Evolutionary conservation across 225 moss, liverwort and hornwort genomes (phyloP).

Genomic region (Straminergon stramineum): DNA sequence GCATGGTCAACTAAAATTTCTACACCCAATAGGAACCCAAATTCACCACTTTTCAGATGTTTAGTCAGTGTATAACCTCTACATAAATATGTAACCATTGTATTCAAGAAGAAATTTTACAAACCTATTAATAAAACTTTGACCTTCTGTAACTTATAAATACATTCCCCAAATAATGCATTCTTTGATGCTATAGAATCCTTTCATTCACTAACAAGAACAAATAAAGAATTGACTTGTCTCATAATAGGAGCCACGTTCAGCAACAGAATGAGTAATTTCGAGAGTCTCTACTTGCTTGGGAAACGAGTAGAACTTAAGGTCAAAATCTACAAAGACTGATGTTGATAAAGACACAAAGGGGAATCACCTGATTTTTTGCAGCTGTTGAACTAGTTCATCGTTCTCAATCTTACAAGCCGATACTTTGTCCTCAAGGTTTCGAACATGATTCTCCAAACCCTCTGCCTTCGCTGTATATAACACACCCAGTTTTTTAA

Average conservation of each 20-base stretch:
- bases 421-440: slow-evolving; percentile 33
- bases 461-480: slow-evolving; percentile 28
- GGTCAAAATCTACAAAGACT: background rate
- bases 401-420: slow-evolving; percentile 38
- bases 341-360: background rate
- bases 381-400: slow-evolving; percentile 44
- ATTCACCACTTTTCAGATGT: background rate
- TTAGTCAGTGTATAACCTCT: rapidly evolving
- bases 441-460: slow-evolving; percentile 32
- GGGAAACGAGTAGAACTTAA: background rate
- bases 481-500: background rate
- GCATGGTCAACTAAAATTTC: background rate
- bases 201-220: background rate
- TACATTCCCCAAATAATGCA: too few species aligned
- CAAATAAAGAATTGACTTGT: background rate
- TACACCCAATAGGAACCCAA: too few species aligned
- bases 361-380: slow-evolving; percentile 23
- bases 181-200: background rate
- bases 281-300: background rate
- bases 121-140: background rate
- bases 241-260: background rate
- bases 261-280: too few species aligned
- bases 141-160: background rate
- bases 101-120: too few species aligned
- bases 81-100: background rate